Evolutionary conservation across 768 basidiomycete genomes (phyloP).

Genomic region (Suillus cothurnatus): DNA sequence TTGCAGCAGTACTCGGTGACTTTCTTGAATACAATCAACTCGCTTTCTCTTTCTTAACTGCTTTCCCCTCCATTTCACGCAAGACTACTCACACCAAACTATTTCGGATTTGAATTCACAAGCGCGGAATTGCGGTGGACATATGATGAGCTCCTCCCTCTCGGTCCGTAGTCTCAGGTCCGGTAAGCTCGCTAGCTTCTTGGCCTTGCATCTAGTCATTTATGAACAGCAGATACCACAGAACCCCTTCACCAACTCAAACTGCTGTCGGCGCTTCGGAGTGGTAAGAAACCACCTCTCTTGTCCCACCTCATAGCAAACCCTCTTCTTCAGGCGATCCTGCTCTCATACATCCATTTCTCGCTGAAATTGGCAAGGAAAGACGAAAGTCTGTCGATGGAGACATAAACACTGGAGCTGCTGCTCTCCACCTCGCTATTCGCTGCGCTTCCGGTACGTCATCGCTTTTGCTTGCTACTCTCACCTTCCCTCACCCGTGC

Average conservation of each 20-base stretch:
- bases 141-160: constrained; percentile 3
- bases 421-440: constrained; percentile 81
- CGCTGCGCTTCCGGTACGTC: constrained; percentile 74
- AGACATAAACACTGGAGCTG: constrained; percentile 66
- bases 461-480: background rate
- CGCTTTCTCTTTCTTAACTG: background rate
- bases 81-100: background rate
- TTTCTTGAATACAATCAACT: background rate
- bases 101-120: background rate
- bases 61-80: background rate
- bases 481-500: constrained; percentile 5
- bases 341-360: constrained; percentile 76
- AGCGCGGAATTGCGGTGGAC: background rate
- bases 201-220: constrained; percentile 11
- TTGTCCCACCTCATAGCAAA: constrained; percentile 2
- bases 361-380: constrained; percentile 74
- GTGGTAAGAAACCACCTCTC: constrained; percentile 42
- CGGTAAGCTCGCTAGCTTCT: background rate
- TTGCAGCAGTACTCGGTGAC: background rate
- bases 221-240: constrained; percentile 19
- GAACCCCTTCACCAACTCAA: constrained; percentile 66
- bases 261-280: constrained; percentile 61
- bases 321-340: constrained; percentile 58
- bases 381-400: constrained; percentile 50
- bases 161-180: constrained; percentile 23